phyloP scores from a whole-genome alignment of 371 early-diverging fungal species.

The Mucor lusitanicus region DNA sequence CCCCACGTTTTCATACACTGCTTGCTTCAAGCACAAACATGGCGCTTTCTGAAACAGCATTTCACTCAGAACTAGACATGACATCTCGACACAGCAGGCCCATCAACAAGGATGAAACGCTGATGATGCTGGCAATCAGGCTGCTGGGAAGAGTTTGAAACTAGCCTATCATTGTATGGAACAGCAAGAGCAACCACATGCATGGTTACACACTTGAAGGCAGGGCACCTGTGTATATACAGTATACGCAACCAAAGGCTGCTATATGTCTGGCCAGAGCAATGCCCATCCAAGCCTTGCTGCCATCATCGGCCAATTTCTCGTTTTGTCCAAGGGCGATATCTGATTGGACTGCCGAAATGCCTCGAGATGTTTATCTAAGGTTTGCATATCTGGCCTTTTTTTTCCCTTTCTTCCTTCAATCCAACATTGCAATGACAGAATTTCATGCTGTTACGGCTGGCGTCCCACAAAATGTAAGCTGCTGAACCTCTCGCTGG shows the following conservation, averaged over 20 bases:
- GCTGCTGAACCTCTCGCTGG: background rate
- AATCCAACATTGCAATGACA: background rate
- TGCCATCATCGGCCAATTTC: background rate
- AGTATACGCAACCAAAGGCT: background rate
- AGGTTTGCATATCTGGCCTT: background rate
- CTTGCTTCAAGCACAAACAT: too few species aligned
- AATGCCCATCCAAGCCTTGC: background rate
- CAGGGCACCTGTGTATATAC: background rate
- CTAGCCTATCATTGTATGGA: background rate
- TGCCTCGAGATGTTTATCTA: background rate
- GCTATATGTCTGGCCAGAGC: too few species aligned
- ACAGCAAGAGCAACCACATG: background rate
- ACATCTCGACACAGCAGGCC: background rate
- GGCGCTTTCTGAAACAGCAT: slow-evolving; percentile 3
- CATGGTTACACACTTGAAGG: background rate
- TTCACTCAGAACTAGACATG: background rate
- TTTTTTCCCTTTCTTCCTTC: background rate
- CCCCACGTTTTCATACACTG: background rate
- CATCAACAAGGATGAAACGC: background rate
- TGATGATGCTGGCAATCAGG: background rate
- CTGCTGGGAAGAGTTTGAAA: background rate
- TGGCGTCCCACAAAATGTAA: slow-evolving; percentile 25
- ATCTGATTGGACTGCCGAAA: background rate
- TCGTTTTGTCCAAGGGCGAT: background rate
- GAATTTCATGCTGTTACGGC: slow-evolving; percentile 10